Evolutionary conservation across 2,329 filamentous ascomycete species (phyloP), one percentile per base, ranked within the genome.

Genomic region (Chalara sp.): DNA sequence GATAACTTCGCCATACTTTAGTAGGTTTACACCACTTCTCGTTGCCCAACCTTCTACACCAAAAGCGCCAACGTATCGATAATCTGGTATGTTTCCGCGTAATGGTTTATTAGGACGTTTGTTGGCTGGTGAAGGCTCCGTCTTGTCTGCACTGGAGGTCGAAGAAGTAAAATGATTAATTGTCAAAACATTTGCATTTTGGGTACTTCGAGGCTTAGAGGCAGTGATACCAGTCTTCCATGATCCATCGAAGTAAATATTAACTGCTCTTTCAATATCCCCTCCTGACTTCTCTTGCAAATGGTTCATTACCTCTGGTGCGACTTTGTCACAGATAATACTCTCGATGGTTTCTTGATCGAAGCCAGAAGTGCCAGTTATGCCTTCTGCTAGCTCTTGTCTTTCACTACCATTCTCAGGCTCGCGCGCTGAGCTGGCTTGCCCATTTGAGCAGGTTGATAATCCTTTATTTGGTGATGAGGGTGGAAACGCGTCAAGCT

Each of bases 1-100:
- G 52, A 99, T 82, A n/a, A 71, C 61, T 57, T 97, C 92, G 12
- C 87, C 89, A 61, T 95, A 87, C 57, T 83, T 86, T 30, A 99
- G 65, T 5, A 96, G 65, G 37, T 80, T 81, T 3, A 71, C 72
- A 0, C 92, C 92, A 66, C 89, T 96, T 60, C 84, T 82, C 4
- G 92, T 97, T 5, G 89, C 84, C 93, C 93, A 99, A 5, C 85
- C 93, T 49, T 86, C 89, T 5, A 88, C 90, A 6, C 93, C 93
- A 68, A 97, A 93, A 0, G 90, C 89, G 13, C 93, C 93, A 54
- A 97, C 80, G 61, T 97, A 99, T 62, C 93, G 72, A 58, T 74
- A 75, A 1, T 69, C 61, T 0, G 83, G 83, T 73, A 66, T 65
- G 11, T 50, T 44, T 12, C 55, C 45, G 43, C 48, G 53, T 29